phyloP scores from a whole-genome alignment of 2,329 filamentous ascomycete genomes.

The Myrmaecium sp. region DNA sequence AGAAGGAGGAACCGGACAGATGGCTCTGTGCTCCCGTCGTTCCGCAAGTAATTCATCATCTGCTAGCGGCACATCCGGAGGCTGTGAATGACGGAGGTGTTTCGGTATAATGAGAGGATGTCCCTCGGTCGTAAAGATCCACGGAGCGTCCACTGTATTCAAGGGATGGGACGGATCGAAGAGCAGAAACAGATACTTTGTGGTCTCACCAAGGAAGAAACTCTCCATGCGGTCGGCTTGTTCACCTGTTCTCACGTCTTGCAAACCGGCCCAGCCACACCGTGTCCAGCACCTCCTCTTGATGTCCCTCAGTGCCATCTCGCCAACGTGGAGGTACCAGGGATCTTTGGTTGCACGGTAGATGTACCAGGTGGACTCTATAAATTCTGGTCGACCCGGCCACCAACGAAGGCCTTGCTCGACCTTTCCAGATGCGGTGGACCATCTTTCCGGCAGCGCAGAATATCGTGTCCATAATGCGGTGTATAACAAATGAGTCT shows the following conservation, averaged over 20 bases:
- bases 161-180: conserved; percentile 76
- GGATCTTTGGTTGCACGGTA: conserved; percentile 86
- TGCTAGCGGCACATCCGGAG: neutral
- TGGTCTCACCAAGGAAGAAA: conserved; percentile 92
- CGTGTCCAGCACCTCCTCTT: conserved; percentile 72
- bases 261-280: conserved; percentile 83
- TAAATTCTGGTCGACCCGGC: conserved; percentile 88
- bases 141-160: conserved; percentile 71
- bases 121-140: conserved; percentile 90
- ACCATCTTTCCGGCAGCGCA: conserved; percentile 91
- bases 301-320: conserved; percentile 87
- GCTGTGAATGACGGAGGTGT: conserved; percentile 11
- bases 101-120: conserved; percentile 75
- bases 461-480: conserved; percentile 90
- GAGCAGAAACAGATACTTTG: conserved; percentile 86
- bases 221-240: conserved; percentile 94
- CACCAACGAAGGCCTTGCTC: conserved; percentile 87
- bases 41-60: conserved; percentile 2
- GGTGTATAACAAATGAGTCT: conserved; percentile 77
- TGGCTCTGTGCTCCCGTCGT: conserved; percentile 20
- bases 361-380: conserved; percentile 93
- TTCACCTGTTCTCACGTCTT: conserved; percentile 48
- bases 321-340: conserved; percentile 89
- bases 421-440: conserved; percentile 63
- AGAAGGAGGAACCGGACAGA: conserved; percentile 48